Evolutionary conservation across 2,329 filamentous ascomycete genomes (phyloP).

Genomic region (Epichloe typhina): DNA sequence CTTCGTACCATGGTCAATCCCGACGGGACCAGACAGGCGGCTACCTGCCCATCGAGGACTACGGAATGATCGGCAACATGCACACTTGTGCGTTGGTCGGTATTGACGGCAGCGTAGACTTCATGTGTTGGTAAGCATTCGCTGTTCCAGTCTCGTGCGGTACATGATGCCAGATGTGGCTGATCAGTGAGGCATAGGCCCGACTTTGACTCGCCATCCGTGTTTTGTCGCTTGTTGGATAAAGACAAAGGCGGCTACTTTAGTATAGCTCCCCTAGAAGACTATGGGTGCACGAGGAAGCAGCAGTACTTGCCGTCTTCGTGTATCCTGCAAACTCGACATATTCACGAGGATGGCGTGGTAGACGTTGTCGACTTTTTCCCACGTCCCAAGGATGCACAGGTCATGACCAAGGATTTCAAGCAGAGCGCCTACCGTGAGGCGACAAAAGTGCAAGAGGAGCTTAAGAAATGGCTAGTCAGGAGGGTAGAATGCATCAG

Average conservation of each 20-base stretch:
- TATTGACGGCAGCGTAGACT: slow-evolving; percentile 61
- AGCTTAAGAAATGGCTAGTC: slow-evolving; percentile 59
- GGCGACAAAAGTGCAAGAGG: slow-evolving; percentile 39
- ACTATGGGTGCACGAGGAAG: slow-evolving; percentile 51
- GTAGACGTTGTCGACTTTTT: slow-evolving; percentile 66
- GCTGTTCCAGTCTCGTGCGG: neutral
- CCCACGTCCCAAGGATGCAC: slow-evolving; percentile 49
- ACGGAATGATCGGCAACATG: slow-evolving; percentile 73
- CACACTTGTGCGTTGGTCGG: slow-evolving; percentile 63
- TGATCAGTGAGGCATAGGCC: slow-evolving; percentile 35
- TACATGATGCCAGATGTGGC: neutral
- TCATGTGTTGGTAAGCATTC: slow-evolving; percentile 55
- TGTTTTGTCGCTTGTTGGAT: slow-evolving; percentile 64
- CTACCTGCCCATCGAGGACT: slow-evolving; percentile 57
- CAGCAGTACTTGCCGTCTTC: slow-evolving; percentile 66
- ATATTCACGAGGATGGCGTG: slow-evolving; percentile 62
- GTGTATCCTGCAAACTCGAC: slow-evolving; percentile 66
- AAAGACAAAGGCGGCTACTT: slow-evolving; percentile 65
- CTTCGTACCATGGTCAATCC: slow-evolving; percentile 18
- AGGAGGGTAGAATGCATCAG: slow-evolving; percentile 61
- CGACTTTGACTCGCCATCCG: slow-evolving; percentile 63
- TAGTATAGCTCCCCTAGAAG: slow-evolving; percentile 45
- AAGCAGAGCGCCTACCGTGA: slow-evolving; percentile 41
- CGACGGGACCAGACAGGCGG: slow-evolving; percentile 27
- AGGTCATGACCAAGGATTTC: slow-evolving; percentile 33